Evolutionary conservation across 1,284 basidiomycete species (phyloP).

Genomic region (Boletus chippewaensis): DNA sequence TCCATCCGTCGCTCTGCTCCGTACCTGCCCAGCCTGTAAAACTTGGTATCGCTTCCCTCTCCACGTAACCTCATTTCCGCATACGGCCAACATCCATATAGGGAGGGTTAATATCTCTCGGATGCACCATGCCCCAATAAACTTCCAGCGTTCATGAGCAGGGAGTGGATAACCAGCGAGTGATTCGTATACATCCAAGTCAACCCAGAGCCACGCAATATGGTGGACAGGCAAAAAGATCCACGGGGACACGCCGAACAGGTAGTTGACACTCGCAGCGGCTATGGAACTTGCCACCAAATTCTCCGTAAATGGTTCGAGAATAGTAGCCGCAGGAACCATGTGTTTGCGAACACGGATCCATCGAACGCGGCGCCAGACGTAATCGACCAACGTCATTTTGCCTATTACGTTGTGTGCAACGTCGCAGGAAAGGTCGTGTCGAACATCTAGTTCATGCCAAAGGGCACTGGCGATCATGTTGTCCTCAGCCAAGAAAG

Average conservation of each 20-base stretch:
- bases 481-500: slow-evolving; percentile 92
- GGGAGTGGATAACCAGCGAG: slow-evolving; percentile 65
- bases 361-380: slow-evolving; percentile 85
- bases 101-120: slow-evolving; percentile 80
- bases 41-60: slow-evolving; percentile 66
- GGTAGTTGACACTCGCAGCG: slow-evolving; percentile 47
- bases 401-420: slow-evolving; percentile 84
- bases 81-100: slow-evolving; percentile 76
- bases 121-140: slow-evolving; percentile 69
- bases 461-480: slow-evolving; percentile 87
- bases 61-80: slow-evolving; percentile 80
- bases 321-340: slow-evolving; percentile 74
- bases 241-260: slow-evolving; percentile 47
- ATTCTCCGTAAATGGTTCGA: slow-evolving; percentile 88
- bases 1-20: slow-evolving; percentile 11
- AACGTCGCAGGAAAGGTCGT: slow-evolving; percentile 84
- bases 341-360: slow-evolving; percentile 92
- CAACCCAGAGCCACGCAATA: slow-evolving; percentile 54
- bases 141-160: slow-evolving; percentile 44
- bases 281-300: slow-evolving; percentile 64
- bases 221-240: slow-evolving; percentile 55
- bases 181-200: slow-evolving; percentile 69
- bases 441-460: slow-evolving; percentile 83
- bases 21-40: slow-evolving; percentile 58
- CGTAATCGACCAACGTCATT: slow-evolving; percentile 76